Conservation (phyloP, 129 eudicot species). For the Chrysanthemum lavandulifolium region DNA sequence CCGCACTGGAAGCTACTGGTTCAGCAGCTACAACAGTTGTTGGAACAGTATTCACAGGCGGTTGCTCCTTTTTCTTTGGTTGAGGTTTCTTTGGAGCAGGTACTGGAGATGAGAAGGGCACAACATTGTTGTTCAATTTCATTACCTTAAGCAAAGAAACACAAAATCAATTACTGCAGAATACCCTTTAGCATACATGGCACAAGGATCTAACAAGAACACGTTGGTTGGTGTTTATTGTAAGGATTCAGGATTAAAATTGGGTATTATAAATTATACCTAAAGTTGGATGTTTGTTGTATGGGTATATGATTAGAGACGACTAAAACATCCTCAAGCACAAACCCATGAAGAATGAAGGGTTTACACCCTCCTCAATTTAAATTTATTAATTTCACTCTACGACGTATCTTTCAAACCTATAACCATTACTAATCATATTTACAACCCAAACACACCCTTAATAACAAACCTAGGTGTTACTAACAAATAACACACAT, state of each 20-base stretch:
- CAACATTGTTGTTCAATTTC: conserved; percentile 66
- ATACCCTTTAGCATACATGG: conserved; percentile 3
- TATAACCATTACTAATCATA: no score
- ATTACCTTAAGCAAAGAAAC: conserved; percentile 53
- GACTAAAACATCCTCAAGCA: no score
- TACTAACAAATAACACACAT: conserved; percentile 8
- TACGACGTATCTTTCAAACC: no score
- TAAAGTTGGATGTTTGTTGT: no score
- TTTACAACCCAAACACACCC: no score
- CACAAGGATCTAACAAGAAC: conserved; percentile 10
- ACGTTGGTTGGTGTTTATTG: neutral
- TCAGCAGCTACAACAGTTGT: conserved; percentile 38
- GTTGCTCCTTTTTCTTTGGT: conserved; percentile 46
- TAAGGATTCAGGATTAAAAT: no score
- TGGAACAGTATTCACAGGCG: conserved; percentile 28
- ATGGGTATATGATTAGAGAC: no score
- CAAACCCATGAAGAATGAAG: no score
- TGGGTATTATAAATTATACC: no score
- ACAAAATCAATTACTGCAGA: conserved; percentile 2
- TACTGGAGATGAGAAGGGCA: conserved; percentile 48
- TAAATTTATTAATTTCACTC: no score
- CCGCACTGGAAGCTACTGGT: conserved; percentile 38
- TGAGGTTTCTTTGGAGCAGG: conserved; percentile 48
- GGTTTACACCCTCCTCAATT: no score
- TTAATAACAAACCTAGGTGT: neutral